These are phyloP conservation scores for Stemphylium beticola DNA, from an alignment of 2,329 filamentous ascomycete species.

Conservation along the genomic window DNA sequence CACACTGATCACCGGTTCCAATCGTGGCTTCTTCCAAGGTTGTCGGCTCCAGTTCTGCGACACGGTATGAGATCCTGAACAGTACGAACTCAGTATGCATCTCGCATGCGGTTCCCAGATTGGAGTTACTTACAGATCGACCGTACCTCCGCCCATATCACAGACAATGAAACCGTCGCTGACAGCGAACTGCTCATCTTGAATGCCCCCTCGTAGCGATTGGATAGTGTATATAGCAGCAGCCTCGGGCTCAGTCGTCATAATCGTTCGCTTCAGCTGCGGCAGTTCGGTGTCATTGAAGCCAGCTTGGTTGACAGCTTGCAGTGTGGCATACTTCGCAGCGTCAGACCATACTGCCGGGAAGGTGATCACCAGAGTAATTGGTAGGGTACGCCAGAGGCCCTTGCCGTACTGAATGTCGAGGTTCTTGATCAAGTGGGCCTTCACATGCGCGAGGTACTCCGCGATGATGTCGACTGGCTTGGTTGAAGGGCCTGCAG, in stretches of 20 bases:
- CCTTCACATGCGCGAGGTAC: constrained; percentile 31
- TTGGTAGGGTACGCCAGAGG: constrained; percentile 29
- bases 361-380: too few relatives aligned
- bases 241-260: too few relatives aligned
- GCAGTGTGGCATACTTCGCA: too few relatives aligned
- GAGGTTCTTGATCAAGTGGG: constrained; percentile 28
- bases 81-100: neutral
- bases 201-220: constrained; percentile 12
- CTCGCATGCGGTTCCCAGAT: too few relatives aligned
- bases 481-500: too few relatives aligned
- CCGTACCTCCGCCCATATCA: constrained; percentile 24
- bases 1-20: constrained; percentile 35
- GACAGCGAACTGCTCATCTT: constrained; percentile 17
- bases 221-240: too few relatives aligned
- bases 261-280: too few relatives aligned
- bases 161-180: constrained; percentile 36
- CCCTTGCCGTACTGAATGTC: constrained; percentile 25
- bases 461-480: constrained; percentile 42
- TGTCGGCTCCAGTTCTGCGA: constrained; percentile 15
- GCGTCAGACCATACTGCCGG: too few relatives aligned
- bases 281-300: too few relatives aligned
- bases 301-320: too few relatives aligned
- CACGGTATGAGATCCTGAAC: constrained; percentile 26
- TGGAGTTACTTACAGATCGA: constrained; percentile 22
- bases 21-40: constrained; percentile 30